Evolutionary conservation across 306 rosid genomes (phyloP).

Genomic region (Alnus rubra): DNA sequence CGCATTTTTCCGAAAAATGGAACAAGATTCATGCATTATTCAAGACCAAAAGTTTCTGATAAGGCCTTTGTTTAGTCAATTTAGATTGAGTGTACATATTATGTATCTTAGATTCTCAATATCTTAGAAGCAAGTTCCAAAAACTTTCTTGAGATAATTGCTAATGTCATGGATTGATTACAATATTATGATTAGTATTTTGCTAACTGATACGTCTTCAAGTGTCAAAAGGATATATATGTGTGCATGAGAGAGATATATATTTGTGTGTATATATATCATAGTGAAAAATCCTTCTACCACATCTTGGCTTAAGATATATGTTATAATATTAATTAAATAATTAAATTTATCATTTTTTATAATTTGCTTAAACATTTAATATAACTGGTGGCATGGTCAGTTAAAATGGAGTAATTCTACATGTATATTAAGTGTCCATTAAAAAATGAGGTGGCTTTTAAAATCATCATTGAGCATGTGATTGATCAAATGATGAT

Average conservation of each 20-base stretch:
- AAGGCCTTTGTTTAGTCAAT: not conserved
- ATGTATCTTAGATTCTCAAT: conserved; percentile 2
- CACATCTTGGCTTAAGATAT: too few species aligned
- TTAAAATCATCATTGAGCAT: too few species aligned
- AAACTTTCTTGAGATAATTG: not conserved
- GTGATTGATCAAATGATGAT: too few species aligned
- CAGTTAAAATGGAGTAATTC: too few species aligned
- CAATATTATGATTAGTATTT: not conserved
- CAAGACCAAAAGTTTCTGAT: conserved; percentile 2
- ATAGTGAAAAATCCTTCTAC: too few species aligned
- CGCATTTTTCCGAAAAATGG: conserved; percentile 2
- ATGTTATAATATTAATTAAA: too few species aligned
- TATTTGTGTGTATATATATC: not conserved
- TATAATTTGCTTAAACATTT: too few species aligned
- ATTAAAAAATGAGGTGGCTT: too few species aligned
- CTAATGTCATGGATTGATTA: not conserved
- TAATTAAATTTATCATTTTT: too few species aligned
- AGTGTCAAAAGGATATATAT: not conserved
- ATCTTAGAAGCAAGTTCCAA: not conserved
- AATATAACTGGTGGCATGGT: too few species aligned
- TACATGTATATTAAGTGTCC: too few species aligned
- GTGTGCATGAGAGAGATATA: not conserved
- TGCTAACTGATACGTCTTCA: not conserved
- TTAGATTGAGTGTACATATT: conserved; percentile 30
- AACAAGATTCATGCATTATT: conserved; percentile 15